These are phyloP conservation scores for Pseudogymnoascus sp. DNA, from an alignment of 2,329 filamentous ascomycete genomes.

Conservation along the genomic window DNA sequence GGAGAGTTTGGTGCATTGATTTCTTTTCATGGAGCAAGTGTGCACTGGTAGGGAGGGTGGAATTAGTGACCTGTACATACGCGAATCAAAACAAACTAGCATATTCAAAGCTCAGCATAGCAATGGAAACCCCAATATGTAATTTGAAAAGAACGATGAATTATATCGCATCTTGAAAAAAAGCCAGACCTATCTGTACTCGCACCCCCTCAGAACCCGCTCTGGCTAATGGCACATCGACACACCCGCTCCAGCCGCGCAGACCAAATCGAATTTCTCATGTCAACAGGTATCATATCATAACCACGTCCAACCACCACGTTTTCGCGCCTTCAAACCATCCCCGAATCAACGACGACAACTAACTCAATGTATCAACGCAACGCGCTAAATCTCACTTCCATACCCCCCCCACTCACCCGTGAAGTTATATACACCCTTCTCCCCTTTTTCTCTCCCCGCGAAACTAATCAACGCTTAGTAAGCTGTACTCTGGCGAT, in stretches of 20 bases:
- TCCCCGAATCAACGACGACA: neutral
- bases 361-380: neutral
- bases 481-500: conserved; percentile 37
- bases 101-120: neutral
- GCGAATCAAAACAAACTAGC: neutral
- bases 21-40: neutral
- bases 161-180: neutral
- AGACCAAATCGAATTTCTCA: neutral
- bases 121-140: neutral
- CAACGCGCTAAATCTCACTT: neutral
- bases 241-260: neutral
- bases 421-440: neutral
- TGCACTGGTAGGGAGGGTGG: neutral
- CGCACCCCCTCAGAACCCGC: neutral
- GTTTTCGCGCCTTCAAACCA: neutral
- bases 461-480: conserved; percentile 12
- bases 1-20: conserved; percentile 44
- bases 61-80: neutral
- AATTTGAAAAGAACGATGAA: neutral
- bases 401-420: neutral
- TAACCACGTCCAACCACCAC: neutral
- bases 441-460: neutral
- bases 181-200: neutral
- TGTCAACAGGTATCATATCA: conserved; percentile 3
- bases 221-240: neutral